Evolutionary conservation across 768 basidiomycete genomes (phyloP).

Genomic region (Cytidiella melzeri): DNA sequence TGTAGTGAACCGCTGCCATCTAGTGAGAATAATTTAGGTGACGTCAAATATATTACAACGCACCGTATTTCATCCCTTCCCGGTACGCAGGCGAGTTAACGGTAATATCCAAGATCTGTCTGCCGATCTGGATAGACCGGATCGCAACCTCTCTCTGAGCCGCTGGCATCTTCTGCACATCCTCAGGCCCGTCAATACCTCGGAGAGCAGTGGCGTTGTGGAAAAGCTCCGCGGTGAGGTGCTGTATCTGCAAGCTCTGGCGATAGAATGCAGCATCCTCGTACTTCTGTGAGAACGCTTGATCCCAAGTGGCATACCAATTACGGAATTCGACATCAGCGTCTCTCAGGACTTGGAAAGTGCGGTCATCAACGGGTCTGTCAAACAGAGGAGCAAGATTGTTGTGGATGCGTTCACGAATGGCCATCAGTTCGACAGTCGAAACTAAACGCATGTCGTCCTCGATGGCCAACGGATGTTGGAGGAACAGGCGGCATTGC

Average conservation of each 20-base stretch:
- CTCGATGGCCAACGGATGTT: slow-evolving; percentile 84
- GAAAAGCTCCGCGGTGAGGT: slow-evolving; percentile 79
- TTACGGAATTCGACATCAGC: slow-evolving; percentile 73
- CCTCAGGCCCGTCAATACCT: slow-evolving; percentile 80
- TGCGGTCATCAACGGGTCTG: slow-evolving; percentile 65
- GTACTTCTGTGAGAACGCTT: slow-evolving; percentile 74
- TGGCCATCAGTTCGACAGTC: slow-evolving; percentile 87
- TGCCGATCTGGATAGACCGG: slow-evolving; percentile 77
- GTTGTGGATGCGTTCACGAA: slow-evolving; percentile 83
- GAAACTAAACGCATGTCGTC: slow-evolving; percentile 95
- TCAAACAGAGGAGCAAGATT: slow-evolving; percentile 70
- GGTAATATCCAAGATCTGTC: slow-evolving; percentile 77
- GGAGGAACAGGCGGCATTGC: slow-evolving; percentile 71
- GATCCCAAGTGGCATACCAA: slow-evolving; percentile 83
- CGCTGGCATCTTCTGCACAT: slow-evolving; percentile 77
- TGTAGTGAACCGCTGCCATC: slow-evolving; percentile 72
- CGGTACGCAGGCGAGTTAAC: slow-evolving; percentile 79
- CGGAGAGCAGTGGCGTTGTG: slow-evolving; percentile 80
- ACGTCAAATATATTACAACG: slow-evolving; percentile 16
- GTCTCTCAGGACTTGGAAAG: slow-evolving; percentile 63
- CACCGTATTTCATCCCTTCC: slow-evolving; percentile 90
- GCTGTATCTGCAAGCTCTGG: slow-evolving; percentile 82
- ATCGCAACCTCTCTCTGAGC: slow-evolving; percentile 77
- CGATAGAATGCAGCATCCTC: slow-evolving; percentile 89
- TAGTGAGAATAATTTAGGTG: slow-evolving; percentile 2